Evolutionary conservation across 805 yeast species (phyloP).

Genomic region (Vanderwaltozyma yarrowii): DNA sequence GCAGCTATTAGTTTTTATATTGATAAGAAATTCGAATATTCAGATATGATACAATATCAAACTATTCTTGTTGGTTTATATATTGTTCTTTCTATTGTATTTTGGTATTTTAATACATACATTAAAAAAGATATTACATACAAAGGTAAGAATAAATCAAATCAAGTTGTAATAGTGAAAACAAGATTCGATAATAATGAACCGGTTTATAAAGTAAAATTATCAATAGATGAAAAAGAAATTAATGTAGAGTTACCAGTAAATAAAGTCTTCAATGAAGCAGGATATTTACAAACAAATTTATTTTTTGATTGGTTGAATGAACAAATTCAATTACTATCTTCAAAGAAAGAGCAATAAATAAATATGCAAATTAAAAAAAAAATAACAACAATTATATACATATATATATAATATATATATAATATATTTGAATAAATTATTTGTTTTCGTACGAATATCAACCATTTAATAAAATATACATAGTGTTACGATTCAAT

Average conservation of each 20-base stretch:
- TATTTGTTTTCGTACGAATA: neutral
- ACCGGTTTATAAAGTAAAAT: slow-evolving; percentile 36
- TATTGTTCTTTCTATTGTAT: slow-evolving; percentile 29
- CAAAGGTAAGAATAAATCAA: slow-evolving; percentile 31
- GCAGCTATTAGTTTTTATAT: slow-evolving; percentile 40
- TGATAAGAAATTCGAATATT: slow-evolving; percentile 40
- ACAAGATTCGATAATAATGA: slow-evolving; percentile 30
- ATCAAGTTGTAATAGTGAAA: slow-evolving; percentile 21
- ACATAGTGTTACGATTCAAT: no score
- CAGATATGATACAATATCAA: slow-evolving; percentile 34
- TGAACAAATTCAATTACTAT: slow-evolving; percentile 12
- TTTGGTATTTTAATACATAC: slow-evolving; percentile 30
- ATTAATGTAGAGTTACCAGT: slow-evolving; percentile 18
- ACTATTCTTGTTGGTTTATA: slow-evolving; percentile 33
- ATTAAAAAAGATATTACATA: slow-evolving; percentile 37
- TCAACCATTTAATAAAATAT: no score
- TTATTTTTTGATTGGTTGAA: slow-evolving; percentile 33
- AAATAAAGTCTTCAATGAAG: slow-evolving; percentile 30
- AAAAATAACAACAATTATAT: neutral
- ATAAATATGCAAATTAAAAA: neutral
- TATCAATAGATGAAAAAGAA: slow-evolving; percentile 17
- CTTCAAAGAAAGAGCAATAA: slow-evolving; percentile 1
- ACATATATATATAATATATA: no score
- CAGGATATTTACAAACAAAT: slow-evolving; percentile 34
- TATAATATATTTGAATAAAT: no score